Base-by-base conservation (phyloP, 208 protist species). In the Tritrichomonas musculus region DNA sequence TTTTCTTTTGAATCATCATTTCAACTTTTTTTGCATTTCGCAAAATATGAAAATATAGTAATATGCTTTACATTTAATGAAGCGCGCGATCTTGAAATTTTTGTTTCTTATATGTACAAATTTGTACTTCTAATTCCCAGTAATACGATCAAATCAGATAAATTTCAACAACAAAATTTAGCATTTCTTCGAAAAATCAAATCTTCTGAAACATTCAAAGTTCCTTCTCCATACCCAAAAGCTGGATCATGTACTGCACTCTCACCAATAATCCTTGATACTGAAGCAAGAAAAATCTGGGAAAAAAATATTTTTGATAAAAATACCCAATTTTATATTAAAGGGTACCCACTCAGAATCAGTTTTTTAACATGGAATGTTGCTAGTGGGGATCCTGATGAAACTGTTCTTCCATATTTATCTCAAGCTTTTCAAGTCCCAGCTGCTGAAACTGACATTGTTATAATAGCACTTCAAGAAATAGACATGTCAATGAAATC, bases 401-500 rank as follows among this genome's bases (percentile, higher is more conserved):
- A 82, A n/a, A 36, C 25, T 4, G 73, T 82, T n/a, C 30, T 82
- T 8, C 20, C 73, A 14, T 33, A 82, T 50, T 47, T 82, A 49
- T 53, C 41, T 25, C 4, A 36, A 27, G 5, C 14, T 50, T 82
- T 82, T 44, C 30, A 82, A 50, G 41, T 50, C 25, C 73, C 73
- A n/a, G n/a, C 73, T 9, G 41, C 41, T 13, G 11, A n/a, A 11
- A 53, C 73, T 11, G 73, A 82, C 41, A 82, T 82, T 30, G 41
- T 82, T 5, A 36, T 82, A 8, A 82, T 82, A 53, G 73, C 73
- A 53, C 50, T 82, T 9, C 73, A 82, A 53, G 73, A 82, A 53
- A 82, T 82, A 9, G 73, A 82, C 22, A 82, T 82, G 73, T 82
- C 73, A 25, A 20, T 82, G 17, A 82, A 82, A 53, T 82, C 73